Base-by-base conservation (phyloP, 495 filamentous ascomycete genomes). In the Tetracladium marchalianum region DNA sequence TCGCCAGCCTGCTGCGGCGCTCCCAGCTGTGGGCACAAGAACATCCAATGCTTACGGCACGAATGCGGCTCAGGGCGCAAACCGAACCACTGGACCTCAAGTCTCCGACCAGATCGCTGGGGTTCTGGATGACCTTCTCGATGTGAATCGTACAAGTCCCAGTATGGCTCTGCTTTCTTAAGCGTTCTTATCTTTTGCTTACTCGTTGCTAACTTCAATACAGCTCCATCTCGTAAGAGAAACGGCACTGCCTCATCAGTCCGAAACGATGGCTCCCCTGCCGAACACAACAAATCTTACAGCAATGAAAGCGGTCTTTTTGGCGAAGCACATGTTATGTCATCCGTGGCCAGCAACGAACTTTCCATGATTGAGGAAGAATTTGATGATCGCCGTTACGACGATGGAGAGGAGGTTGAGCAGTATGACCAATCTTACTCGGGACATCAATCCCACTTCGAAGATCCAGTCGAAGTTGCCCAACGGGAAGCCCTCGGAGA, bases 271-370 rank as follows among this genome's bases (percentile, higher is more conserved):
- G 7, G 22, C 22, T 27, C 22, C 7, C 3, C 22, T 27, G 22
- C 22, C 3, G 22, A 27, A 7, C 22, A 7, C 3, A 27, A 7
- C 22, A 27, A 3, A 3, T 27, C 22, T 27, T 73, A 61, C 45
- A 48, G 46, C 7, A 51, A 61, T 19, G 69, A 73, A 42, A 55
- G 52, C 39, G 43, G 43, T 17, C 35, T 73, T 3, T 73, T 59
- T 39, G 18, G 44, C 1, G 47, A 56, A 7, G 60, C 64, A 15
- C 41, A 36, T 1, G 16, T 72, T 16, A 44, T 42, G 13, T 53
- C 46, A 1, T 22, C 31, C 11, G 17, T 49, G 2, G 46, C 33
- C 2, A 33, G 33, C 44, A 18, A 37, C 11, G 41, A 38, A 9
- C 35, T 15, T 9, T 15, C 13, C 35, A 9, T 38, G 6, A 15